Evolutionary conservation across 257 asterid species (phyloP), one percentile per base, ranked within the genome.

Genomic region (Petunia secreta): DNA sequence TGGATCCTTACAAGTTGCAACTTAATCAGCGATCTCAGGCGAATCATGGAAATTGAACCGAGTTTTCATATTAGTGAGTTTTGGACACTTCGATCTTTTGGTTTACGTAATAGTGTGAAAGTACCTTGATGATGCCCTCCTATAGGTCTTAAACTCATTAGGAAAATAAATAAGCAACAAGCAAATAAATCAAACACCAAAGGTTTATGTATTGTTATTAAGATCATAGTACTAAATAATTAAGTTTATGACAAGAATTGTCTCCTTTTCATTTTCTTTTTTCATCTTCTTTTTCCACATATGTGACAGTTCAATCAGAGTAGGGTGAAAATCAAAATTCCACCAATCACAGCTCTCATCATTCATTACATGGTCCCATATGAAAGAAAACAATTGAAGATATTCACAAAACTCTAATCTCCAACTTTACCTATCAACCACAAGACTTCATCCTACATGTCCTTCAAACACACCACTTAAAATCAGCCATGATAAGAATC

Each of bases 401-500:
- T 67, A 76, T 80, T 80, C 64, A 8, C 53, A 36, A 13, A 75
- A 48, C 60, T 48, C 77, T 34, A 48, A 71, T 71, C 77, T 59
- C 58, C 7, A 57, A 36, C 14, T 25, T 54, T 78, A 50, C 8
- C 11, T 54, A 79, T 78, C 81, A 63, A 87, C 88, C 90, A 81
- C 88, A 83, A 50, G 79, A 54, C 75, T 69, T 48, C 46, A 73
- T 90, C 92, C 84, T 34, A 87, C 85, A 73, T 86, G 89, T 71
- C 3, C 55, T 71, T 34, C 10, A 85, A 48, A 46, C 34, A 25
- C 78, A 81, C 87, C 89, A 86, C 78, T 87, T 81, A 81, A 80
- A 86, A 76, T 87, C 79, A 37, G 77, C 80, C 13, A 60, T 40
- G 98, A 93, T 93, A 91, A 93, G 94, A 88, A 81, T 2, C 64